Evolutionary conservation across 2,329 filamentous ascomycete genomes (phyloP).

Genomic region (Hypoxylon sp.): DNA sequence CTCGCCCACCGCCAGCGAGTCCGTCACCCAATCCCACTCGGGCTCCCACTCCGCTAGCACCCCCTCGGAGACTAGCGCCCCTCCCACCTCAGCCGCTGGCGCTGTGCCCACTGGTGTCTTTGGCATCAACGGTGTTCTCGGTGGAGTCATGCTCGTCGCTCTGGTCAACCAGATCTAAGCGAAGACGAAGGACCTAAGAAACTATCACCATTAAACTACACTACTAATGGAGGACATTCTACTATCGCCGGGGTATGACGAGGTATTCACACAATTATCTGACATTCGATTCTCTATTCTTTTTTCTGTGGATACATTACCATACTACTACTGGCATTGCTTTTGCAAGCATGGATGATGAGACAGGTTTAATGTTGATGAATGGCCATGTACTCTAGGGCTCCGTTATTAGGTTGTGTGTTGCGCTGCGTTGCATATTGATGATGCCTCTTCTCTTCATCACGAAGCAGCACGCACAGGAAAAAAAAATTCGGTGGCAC

Average conservation of each 20-base stretch:
- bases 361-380: slow-evolving; percentile 28
- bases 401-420: too few species aligned
- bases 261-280: too few species aligned
- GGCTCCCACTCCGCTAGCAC: slow-evolving; percentile 16
- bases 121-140: slow-evolving; percentile 22
- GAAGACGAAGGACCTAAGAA: not conserved
- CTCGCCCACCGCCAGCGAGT: slow-evolving; percentile 15
- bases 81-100: slow-evolving; percentile 25
- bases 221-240: too few species aligned
- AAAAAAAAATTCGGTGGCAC: slow-evolving; percentile 7
- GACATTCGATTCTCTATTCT: slow-evolving; percentile 23
- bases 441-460: slow-evolving; percentile 8
- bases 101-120: slow-evolving; percentile 20
- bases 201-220: too few species aligned
- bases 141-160: slow-evolving; percentile 22
- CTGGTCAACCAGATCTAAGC: slow-evolving; percentile 25
- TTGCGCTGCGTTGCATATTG: slow-evolving; percentile 31
- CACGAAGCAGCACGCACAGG: slow-evolving; percentile 7
- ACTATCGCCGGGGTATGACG: too few species aligned
- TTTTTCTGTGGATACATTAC: slow-evolving; percentile 34
- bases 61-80: slow-evolving; percentile 20
- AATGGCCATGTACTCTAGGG: slow-evolving; percentile 30
- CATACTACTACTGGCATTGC: slow-evolving; percentile 28
- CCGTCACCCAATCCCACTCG: slow-evolving; percentile 19
- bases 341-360: slow-evolving; percentile 26